phyloP scores from a whole-genome alignment of 345 rosid species.

The Aethionema arabicum region DNA sequence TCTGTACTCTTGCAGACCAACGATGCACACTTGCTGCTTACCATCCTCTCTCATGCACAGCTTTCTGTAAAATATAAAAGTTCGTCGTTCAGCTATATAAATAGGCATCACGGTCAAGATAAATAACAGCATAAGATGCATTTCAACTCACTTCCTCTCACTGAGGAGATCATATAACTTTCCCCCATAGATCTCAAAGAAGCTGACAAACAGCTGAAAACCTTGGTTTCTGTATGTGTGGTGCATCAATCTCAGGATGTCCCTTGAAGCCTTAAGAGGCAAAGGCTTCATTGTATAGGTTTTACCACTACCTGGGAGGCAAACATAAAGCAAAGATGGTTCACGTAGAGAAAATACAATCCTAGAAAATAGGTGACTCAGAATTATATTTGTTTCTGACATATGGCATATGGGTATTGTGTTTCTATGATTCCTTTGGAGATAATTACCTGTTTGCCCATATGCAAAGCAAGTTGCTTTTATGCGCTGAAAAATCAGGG shows the following conservation, averaged over 20 bases:
- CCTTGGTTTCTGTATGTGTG: constrained; percentile 94
- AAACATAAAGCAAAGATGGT: not conserved
- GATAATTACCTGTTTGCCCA: constrained; percentile 84
- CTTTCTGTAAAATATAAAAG: constrained; percentile 45
- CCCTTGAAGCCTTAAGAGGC: constrained; percentile 92
- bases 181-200: constrained; percentile 97
- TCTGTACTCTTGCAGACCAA: constrained; percentile 91
- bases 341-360: constrained; percentile 5
- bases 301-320: constrained; percentile 87
- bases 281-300: constrained; percentile 96
- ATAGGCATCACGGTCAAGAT: constrained; percentile 19
- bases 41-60: constrained; percentile 99
- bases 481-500: constrained; percentile 84
- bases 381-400: not conserved
- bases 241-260: constrained; percentile 94
- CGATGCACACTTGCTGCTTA: constrained; percentile 96
- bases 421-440: constrained; percentile 17
- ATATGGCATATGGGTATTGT: not conserved
- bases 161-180: constrained; percentile 89
- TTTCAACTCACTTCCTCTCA: constrained; percentile 83
- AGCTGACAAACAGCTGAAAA: constrained; percentile 87
- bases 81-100: not conserved
- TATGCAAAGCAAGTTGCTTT: constrained; percentile 99
- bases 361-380: constrained; percentile 5
- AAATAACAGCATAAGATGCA: constrained; percentile 2